phyloP scores from a whole-genome alignment of 805 yeast species.

The Priceomyces medius region DNA sequence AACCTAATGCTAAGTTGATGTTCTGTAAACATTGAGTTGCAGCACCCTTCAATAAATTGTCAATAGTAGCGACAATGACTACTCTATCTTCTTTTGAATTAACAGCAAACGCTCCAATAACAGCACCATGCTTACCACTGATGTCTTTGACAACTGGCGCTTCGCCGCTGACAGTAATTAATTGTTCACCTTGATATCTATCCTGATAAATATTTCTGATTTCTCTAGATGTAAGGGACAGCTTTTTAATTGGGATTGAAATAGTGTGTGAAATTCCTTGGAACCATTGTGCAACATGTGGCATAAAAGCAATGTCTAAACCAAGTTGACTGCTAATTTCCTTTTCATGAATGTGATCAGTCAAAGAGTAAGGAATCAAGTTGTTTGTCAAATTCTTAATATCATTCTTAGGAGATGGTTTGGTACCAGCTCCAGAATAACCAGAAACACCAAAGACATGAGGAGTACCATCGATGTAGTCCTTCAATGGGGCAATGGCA shows the following conservation, averaged over 20 bases:
- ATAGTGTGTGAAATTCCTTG: conserved; percentile 96
- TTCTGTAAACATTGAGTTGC: conserved; percentile 98
- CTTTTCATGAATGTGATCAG: conserved; percentile 95
- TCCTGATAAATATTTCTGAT: conserved; percentile 84
- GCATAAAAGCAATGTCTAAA: conserved; percentile 78
- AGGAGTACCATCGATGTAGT: conserved; percentile 69
- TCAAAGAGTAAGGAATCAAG: conserved; percentile 90
- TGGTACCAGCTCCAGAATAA: conserved; percentile 98
- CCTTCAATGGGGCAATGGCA: conserved; percentile 83
- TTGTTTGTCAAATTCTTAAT: conserved; percentile 70
- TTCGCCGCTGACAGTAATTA: conserved; percentile 84
- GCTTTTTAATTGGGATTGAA: conserved; percentile 74
- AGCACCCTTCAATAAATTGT: conserved; percentile 95
- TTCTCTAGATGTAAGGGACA: conserved; percentile 73
- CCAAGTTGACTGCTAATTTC: conserved; percentile 86
- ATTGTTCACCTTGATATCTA: conserved; percentile 80
- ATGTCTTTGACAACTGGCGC: conserved; percentile 91
- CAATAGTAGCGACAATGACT: conserved; percentile 93
- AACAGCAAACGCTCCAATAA: conserved; percentile 94
- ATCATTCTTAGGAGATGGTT: conserved; percentile 96
- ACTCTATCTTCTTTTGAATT: conserved; percentile 86
- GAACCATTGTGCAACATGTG: conserved; percentile 99
- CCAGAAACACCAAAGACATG: conserved; percentile 95
- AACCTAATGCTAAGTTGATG: conserved; percentile 85
- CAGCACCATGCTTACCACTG: conserved; percentile 91